These are phyloP conservation scores for Fusarium acutatum DNA, from an alignment of 2,329 filamentous ascomycete genomes.

Conservation along the genomic window DNA sequence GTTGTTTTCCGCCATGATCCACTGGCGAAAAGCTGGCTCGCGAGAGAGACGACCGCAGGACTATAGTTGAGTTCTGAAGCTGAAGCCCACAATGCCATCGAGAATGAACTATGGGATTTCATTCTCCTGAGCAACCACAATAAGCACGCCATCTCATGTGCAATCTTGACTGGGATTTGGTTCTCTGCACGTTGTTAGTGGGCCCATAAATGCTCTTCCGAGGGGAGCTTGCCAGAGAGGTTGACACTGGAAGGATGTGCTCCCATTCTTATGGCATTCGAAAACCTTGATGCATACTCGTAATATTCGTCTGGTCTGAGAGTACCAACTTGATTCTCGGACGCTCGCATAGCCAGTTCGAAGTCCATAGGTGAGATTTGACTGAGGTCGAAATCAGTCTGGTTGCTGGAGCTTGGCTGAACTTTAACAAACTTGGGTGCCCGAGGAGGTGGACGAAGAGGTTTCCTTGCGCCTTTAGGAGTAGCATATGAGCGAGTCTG, in stretches of 20 bases:
- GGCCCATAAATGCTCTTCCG: neutral
- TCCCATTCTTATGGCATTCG: conserved; percentile 32
- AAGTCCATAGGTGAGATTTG: conserved; percentile 37
- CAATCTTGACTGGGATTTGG: conserved; percentile 17
- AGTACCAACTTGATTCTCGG: conserved; percentile 19
- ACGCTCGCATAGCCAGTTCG: conserved; percentile 22
- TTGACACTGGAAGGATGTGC: conserved; percentile 30
- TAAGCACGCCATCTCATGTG: conserved; percentile 45
- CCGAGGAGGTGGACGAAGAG: conserved; percentile 6
- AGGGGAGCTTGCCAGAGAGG: conserved; percentile 36
- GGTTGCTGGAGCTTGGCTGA: neutral
- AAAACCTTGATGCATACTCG: conserved; percentile 31
- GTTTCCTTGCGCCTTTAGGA: conserved; percentile 11
- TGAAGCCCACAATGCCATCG: conserved; percentile 42
- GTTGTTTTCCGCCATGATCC: conserved; percentile 31
- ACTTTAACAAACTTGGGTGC: conserved; percentile 10
- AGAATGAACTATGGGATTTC: conserved; percentile 14
- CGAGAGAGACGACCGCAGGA: conserved; percentile 44
- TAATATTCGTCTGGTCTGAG: conserved; percentile 40
- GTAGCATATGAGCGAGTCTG: conserved; percentile 33
- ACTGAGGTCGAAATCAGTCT: conserved; percentile 27
- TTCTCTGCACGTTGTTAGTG: conserved; percentile 30
- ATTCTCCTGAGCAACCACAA: conserved; percentile 9
- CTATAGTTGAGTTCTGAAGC: conserved; percentile 45
- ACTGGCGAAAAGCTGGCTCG: conserved; percentile 31